phyloP scores from a whole-genome alignment of 1,284 basidiomycete genomes.

The Cutaneotrichosporon sp. region DNA sequence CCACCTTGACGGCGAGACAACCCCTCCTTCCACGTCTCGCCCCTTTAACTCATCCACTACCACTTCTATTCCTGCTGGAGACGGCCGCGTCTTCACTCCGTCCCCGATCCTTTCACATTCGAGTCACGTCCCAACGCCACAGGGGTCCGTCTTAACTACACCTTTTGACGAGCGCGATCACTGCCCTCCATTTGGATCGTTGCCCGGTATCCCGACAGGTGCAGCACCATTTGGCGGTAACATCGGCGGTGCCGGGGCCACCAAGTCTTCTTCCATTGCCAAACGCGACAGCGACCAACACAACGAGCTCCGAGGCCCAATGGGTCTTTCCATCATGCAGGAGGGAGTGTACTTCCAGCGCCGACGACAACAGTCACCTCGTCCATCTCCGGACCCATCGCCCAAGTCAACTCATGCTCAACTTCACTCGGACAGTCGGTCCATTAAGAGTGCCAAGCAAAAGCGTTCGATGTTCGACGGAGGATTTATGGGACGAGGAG shows the following conservation, averaged over 20 bases:
- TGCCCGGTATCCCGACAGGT: neutral
- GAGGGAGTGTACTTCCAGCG: no score
- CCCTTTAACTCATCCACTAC: neutral
- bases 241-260: neutral
- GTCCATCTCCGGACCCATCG: neutral
- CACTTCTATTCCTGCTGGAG: neutral
- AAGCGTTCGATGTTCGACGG: neutral
- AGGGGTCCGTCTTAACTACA: neutral
- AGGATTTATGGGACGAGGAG: neutral
- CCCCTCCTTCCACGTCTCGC: neutral
- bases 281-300: neutral
- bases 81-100: conserved; percentile 1
- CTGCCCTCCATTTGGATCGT: neutral
- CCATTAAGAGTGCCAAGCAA: neutral
- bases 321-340: no score
- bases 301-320: neutral
- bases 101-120: neutral
- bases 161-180: neutral
- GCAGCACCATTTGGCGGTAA: neutral
- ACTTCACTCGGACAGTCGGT: neutral
- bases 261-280: neutral
- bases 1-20: neutral
- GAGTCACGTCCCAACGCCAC: neutral
- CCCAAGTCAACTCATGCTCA: neutral
- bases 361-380: neutral